Conservation (phyloP, 305 asterid species). For the Fraxinus floribunda region DNA sequence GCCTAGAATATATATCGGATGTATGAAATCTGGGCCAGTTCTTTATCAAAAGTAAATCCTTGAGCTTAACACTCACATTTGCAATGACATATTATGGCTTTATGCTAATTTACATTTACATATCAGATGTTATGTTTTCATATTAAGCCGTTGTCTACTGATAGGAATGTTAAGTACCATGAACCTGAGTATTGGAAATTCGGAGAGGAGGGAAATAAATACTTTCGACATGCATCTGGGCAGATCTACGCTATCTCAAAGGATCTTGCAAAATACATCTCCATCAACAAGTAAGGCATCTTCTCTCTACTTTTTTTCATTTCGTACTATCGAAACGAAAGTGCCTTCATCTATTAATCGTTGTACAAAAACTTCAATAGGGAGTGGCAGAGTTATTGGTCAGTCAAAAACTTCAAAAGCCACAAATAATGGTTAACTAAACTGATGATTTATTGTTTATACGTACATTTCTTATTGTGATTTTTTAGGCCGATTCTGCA, state of each 20-base stretch:
- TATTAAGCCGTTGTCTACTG: background rate
- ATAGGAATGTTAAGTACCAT: slow-evolving; percentile 31
- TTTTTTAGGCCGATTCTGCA: slow-evolving; percentile 39
- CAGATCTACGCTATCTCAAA: slow-evolving; percentile 49
- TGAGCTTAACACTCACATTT: background rate
- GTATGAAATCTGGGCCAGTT: slow-evolving; percentile 93
- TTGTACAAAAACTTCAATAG: background rate
- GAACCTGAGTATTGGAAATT: slow-evolving; percentile 56
- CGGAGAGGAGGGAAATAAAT: slow-evolving; percentile 14
- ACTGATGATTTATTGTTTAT: background rate
- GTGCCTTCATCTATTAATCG: background rate
- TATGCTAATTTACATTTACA: background rate
- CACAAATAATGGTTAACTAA: background rate
- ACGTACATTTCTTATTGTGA: background rate
- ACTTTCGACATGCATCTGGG: slow-evolving; percentile 33
- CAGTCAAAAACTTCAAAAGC: background rate
- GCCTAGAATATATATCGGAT: slow-evolving; percentile 71
- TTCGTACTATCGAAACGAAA: background rate
- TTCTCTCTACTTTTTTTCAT: background rate
- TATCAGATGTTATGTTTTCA: background rate
- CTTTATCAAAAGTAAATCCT: slow-evolving; percentile 53
- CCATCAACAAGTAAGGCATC: slow-evolving; percentile 37
- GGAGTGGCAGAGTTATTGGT: background rate
- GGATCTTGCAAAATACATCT: slow-evolving; percentile 41
- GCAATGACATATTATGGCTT: background rate